Conservation (phyloP, 2,329 filamentous ascomycete species). For the Drechmeria coniospora region DNA sequence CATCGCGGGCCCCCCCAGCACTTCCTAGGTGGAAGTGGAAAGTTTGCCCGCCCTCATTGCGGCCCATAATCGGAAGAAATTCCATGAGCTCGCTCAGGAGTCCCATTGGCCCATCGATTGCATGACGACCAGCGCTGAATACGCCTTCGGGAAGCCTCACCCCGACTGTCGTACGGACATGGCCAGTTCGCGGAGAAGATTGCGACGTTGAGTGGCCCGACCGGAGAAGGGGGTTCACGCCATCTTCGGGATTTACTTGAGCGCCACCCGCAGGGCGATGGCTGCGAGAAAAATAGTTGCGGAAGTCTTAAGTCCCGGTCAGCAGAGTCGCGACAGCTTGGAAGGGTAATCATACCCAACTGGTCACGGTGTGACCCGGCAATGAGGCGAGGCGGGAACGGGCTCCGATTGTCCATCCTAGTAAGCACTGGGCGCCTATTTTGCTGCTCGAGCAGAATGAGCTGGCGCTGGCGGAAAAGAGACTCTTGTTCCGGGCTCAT, state of each 20-base stretch:
- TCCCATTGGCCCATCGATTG: slow-evolving; percentile 34
- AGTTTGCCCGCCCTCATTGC: slow-evolving; percentile 31
- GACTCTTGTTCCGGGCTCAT: too few species aligned
- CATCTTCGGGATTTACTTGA: slow-evolving; percentile 55
- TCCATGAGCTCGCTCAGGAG: slow-evolving; percentile 42
- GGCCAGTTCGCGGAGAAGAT: slow-evolving; percentile 28
- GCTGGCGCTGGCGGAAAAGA: slow-evolving; percentile 29
- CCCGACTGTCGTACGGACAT: slow-evolving; percentile 40
- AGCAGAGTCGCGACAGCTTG: not conserved
- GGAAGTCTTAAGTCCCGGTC: slow-evolving; percentile 24
- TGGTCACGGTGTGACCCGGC: slow-evolving; percentile 39
- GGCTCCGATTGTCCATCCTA: slow-evolving; percentile 31
- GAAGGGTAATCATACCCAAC: slow-evolving; percentile 33
- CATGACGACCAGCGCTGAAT: slow-evolving; percentile 22
- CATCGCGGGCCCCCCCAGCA: slow-evolving; percentile 29
- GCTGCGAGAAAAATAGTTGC: slow-evolving; percentile 32
- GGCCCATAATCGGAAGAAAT: slow-evolving; percentile 31
- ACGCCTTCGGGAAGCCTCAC: slow-evolving; percentile 30
- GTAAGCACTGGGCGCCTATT: slow-evolving; percentile 17
- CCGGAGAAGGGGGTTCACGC: slow-evolving; percentile 72
- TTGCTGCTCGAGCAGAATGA: slow-evolving; percentile 37
- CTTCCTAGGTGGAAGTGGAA: slow-evolving; percentile 46
- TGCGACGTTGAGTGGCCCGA: slow-evolving; percentile 34
- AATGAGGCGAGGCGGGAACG: slow-evolving; percentile 42
- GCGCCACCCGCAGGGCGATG: slow-evolving; percentile 38